phyloP scores from a whole-genome alignment of 2,329 filamentous ascomycete genomes.

The Zymoseptoria pseudotritici region DNA sequence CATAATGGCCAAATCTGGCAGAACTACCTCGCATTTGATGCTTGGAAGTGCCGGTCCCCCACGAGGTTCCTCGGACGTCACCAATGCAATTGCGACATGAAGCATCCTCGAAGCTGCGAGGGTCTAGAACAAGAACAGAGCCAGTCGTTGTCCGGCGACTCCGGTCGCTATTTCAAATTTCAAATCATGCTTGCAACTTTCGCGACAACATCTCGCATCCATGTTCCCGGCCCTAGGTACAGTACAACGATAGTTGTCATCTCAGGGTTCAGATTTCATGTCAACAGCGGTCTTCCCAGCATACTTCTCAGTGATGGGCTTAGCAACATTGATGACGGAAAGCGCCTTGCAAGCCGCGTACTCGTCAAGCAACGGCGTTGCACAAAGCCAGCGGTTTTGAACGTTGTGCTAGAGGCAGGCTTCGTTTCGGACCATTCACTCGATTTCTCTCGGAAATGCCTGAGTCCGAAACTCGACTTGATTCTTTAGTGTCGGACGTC shows the following conservation, averaged over 20 bases:
- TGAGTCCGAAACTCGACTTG: background rate
- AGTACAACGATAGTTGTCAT: background rate
- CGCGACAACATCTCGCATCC: background rate
- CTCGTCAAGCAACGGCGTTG: background rate
- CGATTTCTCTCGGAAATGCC: background rate
- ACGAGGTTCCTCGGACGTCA: no score
- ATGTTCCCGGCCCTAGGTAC: background rate
- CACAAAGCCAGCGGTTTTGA: background rate
- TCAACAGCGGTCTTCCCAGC: background rate
- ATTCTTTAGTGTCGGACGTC: background rate
- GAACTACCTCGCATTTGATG: no score
- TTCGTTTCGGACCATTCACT: background rate
- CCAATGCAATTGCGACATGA: no score
- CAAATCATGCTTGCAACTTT: background rate
- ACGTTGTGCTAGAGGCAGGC: background rate
- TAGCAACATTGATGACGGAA: background rate
- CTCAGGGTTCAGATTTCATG: background rate
- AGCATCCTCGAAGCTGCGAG: no score
- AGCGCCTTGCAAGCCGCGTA: background rate
- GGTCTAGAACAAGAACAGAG: background rate
- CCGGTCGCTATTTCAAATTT: background rate
- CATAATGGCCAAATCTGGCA: no score
- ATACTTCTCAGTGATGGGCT: background rate
- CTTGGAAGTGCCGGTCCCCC: no score
- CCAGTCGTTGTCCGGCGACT: background rate